Conservation (phyloP, 2,329 filamentous ascomycete species). For the Leptosphaerulina australis region DNA sequence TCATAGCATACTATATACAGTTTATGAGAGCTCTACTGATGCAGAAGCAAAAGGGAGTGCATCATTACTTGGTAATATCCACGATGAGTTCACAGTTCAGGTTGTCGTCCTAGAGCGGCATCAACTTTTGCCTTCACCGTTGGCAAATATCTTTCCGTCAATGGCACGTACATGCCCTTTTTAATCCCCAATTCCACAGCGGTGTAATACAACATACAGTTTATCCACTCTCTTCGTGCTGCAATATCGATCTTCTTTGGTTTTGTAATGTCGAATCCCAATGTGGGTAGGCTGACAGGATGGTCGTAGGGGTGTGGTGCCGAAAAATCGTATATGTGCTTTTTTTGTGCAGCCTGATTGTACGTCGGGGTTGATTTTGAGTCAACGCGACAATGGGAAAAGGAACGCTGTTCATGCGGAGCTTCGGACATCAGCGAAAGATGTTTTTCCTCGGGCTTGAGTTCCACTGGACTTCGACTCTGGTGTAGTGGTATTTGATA, state of each 20-base stretch:
- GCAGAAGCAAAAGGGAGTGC: background rate
- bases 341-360: slow-evolving; percentile 1
- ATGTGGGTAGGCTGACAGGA: slow-evolving; percentile 11
- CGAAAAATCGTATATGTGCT: slow-evolving; percentile 30
- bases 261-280: slow-evolving; percentile 17
- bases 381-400: background rate
- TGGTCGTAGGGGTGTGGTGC: slow-evolving; percentile 30
- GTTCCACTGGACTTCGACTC: background rate
- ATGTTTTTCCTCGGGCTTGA: background rate
- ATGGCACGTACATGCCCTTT: slow-evolving; percentile 34
- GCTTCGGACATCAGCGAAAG: background rate
- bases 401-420: background rate
- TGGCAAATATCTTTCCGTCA: slow-evolving; percentile 26
- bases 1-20: too few relatives aligned
- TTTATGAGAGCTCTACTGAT: too few relatives aligned
- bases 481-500: background rate
- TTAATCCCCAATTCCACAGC: slow-evolving; percentile 35
- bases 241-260: slow-evolving; percentile 29
- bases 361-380: background rate
- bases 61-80: background rate
- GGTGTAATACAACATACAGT: slow-evolving; percentile 33
- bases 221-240: slow-evolving; percentile 35
- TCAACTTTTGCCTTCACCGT: slow-evolving; percentile 27
- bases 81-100: too few relatives aligned
- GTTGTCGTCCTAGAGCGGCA: slow-evolving; percentile 12